Evolutionary conservation across 2,329 filamentous ascomycete genomes (phyloP), one percentile per base, ranked within the genome.

Genomic region (Sporothrix variecibatus): DNA sequence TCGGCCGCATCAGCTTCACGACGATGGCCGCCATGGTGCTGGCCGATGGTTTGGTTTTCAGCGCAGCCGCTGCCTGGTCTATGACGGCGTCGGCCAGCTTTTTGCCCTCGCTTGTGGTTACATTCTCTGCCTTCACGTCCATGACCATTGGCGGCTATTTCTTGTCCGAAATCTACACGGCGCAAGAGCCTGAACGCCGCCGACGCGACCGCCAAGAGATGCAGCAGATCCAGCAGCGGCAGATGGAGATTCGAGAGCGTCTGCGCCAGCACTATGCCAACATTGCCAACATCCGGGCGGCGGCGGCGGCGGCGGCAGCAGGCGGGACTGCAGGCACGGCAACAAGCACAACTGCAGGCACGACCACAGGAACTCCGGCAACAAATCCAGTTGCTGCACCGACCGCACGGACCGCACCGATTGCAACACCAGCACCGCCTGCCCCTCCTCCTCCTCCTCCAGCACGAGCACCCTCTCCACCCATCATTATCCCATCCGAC

Each of bases 1-100:
- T 92, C 77, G 90, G 89, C 3, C 85, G 91, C 23, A 86, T 92
- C 77, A 92, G 90, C 80, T 90, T 92, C 79, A 87, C 87, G 79
- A 91, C 90, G 0, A 85, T 87, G 31, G 85, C 86, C 70, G 85
- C 88, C 76, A 91, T 92, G 87, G 83, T 91, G 43, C 83, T 92
- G 74, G 88, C 88, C 20, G 90, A 92, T 77, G 88, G 88, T 12
- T 83, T 91, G 76, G 83, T 88, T 3, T 90, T 91, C 76, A 84
- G 84, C 2, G 85, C 84, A n/a, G 86, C 86, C n/a, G 85, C 84
- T 12, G 87, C 84, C 3, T 90, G 85, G 88, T 86, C 85, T 71
- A 84, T 89, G 49, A 87, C 87, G 15, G 87, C 88, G 1, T 85
- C 86, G 1, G 85, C 86, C 53, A 89, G 86, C 9, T 87, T 90